Conservation (phyloP, 148 eudicot species). For the Spergularia marina region DNA sequence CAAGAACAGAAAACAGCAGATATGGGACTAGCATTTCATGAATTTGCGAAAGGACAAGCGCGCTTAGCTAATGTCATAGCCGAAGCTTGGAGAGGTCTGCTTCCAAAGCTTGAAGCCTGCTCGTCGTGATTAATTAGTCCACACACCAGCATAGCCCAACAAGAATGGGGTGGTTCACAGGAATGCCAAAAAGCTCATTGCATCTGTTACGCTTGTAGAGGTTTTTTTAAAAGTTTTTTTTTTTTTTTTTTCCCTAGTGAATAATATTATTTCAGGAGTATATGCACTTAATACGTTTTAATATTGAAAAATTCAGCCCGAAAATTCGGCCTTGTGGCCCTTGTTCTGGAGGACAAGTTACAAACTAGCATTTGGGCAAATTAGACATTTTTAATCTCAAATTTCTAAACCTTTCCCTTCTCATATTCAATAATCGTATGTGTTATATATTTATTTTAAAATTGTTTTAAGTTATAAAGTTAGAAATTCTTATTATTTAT, state of each 20-base stretch:
- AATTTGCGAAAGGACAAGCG: constrained; percentile 97
- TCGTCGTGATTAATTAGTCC: constrained; percentile 35
- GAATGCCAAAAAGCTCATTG: constrained; percentile 23
- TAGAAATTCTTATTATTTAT: too few relatives aligned
- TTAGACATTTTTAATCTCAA: too few relatives aligned
- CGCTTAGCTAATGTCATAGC: constrained; percentile 74
- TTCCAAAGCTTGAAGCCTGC: constrained; percentile 90
- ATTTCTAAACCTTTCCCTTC: too few relatives aligned
- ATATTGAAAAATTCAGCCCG: too few relatives aligned
- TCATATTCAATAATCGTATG: too few relatives aligned
- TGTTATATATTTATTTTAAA: too few relatives aligned
- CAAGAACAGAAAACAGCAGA: constrained; percentile 92
- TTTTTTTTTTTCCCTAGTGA: not conserved
- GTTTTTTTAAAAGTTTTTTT: not conserved
- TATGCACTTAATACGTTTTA: too few relatives aligned
- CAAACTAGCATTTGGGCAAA: too few relatives aligned
- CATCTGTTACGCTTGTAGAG: constrained; percentile 25
- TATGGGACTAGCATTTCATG: constrained; percentile 93
- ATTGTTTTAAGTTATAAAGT: too few relatives aligned
- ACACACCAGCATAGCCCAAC: not conserved
- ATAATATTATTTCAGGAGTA: not conserved
- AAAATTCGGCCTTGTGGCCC: too few relatives aligned
- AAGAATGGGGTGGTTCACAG: constrained; percentile 21
- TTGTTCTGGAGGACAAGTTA: too few relatives aligned
- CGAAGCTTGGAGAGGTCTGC: constrained; percentile 87